Evolutionary conservation across 371 early-diverging fungal genomes (phyloP).

Genomic region (Mortierella sp.): DNA sequence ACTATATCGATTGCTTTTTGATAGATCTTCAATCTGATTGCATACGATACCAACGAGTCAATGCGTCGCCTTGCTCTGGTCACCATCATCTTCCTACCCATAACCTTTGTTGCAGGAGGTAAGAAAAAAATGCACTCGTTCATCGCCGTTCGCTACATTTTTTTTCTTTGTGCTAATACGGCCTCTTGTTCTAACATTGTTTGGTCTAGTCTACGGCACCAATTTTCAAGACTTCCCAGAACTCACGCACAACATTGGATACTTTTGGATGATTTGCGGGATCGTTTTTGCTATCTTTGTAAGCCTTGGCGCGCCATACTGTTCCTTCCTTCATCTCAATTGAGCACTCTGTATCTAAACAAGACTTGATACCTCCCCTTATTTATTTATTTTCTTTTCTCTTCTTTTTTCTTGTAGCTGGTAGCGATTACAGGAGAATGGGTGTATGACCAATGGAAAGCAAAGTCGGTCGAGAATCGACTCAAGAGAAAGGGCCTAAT

Average conservation of each 20-base stretch:
- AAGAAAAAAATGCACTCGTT: background rate
- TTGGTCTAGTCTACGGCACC: slow-evolving; percentile 55
- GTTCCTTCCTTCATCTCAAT: background rate
- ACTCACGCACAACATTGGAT: slow-evolving; percentile 38
- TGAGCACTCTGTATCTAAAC: background rate
- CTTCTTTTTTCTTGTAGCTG: slow-evolving; percentile 10
- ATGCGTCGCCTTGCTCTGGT: slow-evolving; percentile 58
- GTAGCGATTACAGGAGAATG: slow-evolving; percentile 21
- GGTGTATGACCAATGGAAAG: slow-evolving; percentile 21
- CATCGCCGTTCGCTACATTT: background rate
- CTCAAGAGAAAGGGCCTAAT: slow-evolving; percentile 20
- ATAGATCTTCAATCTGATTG: slow-evolving; percentile 62
- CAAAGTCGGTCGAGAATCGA: slow-evolving; percentile 28
- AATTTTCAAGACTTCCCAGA: slow-evolving; percentile 60
- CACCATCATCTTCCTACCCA: slow-evolving; percentile 58
- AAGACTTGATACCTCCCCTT: too few relatives aligned
- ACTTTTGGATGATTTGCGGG: slow-evolving; percentile 61
- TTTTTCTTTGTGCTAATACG: background rate
- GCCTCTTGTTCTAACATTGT: background rate
- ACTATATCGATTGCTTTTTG: too few relatives aligned
- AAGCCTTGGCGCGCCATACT: background rate
- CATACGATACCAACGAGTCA: slow-evolving; percentile 63
- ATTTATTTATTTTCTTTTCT: background rate
- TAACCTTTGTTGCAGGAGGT: slow-evolving; percentile 63
- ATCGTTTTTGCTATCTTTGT: slow-evolving; percentile 38